Base-by-base conservation (phyloP, 2,329 filamentous ascomycete genomes). In the Calonectria crousiana region DNA sequence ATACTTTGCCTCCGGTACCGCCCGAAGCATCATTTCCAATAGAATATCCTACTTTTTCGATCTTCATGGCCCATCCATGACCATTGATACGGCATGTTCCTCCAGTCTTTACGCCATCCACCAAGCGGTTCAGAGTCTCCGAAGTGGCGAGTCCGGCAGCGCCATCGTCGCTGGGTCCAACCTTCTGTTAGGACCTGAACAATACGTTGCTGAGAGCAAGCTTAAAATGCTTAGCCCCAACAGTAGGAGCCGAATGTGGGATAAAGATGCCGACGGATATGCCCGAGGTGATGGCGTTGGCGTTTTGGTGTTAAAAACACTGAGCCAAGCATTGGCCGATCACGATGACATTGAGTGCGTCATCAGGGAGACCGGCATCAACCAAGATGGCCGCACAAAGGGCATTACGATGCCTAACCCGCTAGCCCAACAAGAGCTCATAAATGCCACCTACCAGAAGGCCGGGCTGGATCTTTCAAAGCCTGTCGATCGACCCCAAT, bases 71-170 rank as follows among this genome's bases (percentile, higher is more conserved):
- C 76, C 80, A 0, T 70, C 52, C 28, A 74, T 80, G 68, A 84
- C 83, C 4, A 78, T 86, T n/a, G 84, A 86, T 60, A 86, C 85
- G 8, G 85, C 84, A 3, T 87, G 85, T 67, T 85, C 84, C 0
- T 82, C 82, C 5, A 82, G 80, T 51, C 69, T 86, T 10, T 81
- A 84, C 3, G 84, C 83, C 11, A 75, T 85, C 4, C 82, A 86
- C 56, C 71, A 76, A 65, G 71, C 75, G 84, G 64, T 73, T 4
- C 38, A 60, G n/a, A 70, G 69, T 9, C 58, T 78, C 4, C 56
- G 62, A 16, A 67, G 53, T 10, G 69, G 68, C 13, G 76, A 75
- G n/a, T 74, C 71, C 18, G 30, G 14, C 26, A 67, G 67, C 10
- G 76, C 76, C 1, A 49, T 75, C 34, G 72, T 73, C 6, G 71